These are phyloP conservation scores for Aureobasidium lini DNA, from an alignment of 2,329 filamentous ascomycete species.

Conservation along the genomic window DNA sequence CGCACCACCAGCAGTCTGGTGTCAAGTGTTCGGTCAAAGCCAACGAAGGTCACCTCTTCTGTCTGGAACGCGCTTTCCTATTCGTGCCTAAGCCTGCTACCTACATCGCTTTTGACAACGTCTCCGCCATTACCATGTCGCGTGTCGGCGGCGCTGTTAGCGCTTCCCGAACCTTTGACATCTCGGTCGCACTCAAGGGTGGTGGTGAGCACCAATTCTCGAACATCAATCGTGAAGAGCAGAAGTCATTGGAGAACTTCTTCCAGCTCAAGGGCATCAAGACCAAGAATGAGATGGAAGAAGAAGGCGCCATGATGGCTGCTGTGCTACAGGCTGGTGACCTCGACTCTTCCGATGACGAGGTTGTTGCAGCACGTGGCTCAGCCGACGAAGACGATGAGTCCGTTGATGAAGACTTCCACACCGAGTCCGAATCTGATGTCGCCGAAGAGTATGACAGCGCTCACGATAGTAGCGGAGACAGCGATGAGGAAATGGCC, in stretches of 20 bases:
- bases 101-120: slow-evolving; percentile 92
- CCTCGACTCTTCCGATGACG: slow-evolving; percentile 71
- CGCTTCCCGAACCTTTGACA: slow-evolving; percentile 92
- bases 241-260: slow-evolving; percentile 92
- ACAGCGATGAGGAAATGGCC: slow-evolving; percentile 56
- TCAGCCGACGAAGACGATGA: slow-evolving; percentile 95
- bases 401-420: slow-evolving; percentile 92
- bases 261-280: slow-evolving; percentile 93
- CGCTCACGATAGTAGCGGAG: slow-evolving; percentile 77
- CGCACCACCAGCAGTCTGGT: slow-evolving; percentile 85
- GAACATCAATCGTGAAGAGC: slow-evolving; percentile 98
- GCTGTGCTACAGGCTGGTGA: slow-evolving; percentile 72
- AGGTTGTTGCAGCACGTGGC: slow-evolving; percentile 71
- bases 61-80: slow-evolving; percentile 96
- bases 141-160: slow-evolving; percentile 91
- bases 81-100: slow-evolving; percentile 98
- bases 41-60: slow-evolving; percentile 95
- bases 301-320: slow-evolving; percentile 67
- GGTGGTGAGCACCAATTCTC: slow-evolving; percentile 89
- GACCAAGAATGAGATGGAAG: slow-evolving; percentile 97
- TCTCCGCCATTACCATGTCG: slow-evolving; percentile 86
- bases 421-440: slow-evolving; percentile 84
- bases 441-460: slow-evolving; percentile 96
- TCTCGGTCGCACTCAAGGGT: slow-evolving; percentile 89
- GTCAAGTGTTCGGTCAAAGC: slow-evolving; percentile 99